These are phyloP conservation scores for Cystobasidium pallidum DNA, from an alignment of 1,284 basidiomycete species.

Conservation along the genomic window DNA sequence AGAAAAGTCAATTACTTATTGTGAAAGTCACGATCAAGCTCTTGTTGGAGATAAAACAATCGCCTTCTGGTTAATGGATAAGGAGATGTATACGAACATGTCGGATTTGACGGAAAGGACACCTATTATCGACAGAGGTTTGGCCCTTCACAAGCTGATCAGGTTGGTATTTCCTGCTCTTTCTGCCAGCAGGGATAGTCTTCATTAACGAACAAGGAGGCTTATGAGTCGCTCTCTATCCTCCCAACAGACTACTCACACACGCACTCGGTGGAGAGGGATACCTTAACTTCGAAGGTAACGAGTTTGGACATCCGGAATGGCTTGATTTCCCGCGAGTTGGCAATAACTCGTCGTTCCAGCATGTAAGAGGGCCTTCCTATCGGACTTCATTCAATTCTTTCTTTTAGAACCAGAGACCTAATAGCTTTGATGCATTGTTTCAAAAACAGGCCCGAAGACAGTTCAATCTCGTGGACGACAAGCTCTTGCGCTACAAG, in stretches of 20 bases:
- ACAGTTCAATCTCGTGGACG: slow-evolving; percentile 94
- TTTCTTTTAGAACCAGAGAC: too few relatives aligned
- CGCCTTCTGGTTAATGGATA: slow-evolving; percentile 99
- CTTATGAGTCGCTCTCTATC: background rate
- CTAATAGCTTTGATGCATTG: background rate
- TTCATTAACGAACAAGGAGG: background rate
- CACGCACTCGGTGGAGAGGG: slow-evolving; percentile 94
- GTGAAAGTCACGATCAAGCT: slow-evolving; percentile 96
- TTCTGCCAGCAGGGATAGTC: too few relatives aligned
- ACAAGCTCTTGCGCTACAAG: slow-evolving; percentile 79
- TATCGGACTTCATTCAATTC: background rate
- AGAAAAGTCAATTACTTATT: slow-evolving; percentile 92
- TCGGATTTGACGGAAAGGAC: slow-evolving; percentile 85
- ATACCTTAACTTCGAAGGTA: slow-evolving; percentile 97
- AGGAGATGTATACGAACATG: slow-evolving; percentile 99
- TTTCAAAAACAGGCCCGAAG: slow-evolving; percentile 58
- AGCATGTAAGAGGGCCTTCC: slow-evolving; percentile 67
- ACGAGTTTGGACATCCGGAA: slow-evolving; percentile 62
- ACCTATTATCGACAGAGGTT: slow-evolving; percentile 80
- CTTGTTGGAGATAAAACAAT: slow-evolving; percentile 97
- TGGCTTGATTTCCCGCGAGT: slow-evolving; percentile 99
- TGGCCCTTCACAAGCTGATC: slow-evolving; percentile 97
- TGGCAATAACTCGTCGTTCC: slow-evolving; percentile 93
- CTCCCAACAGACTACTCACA: slow-evolving; percentile 71
- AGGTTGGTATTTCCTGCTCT: slow-evolving; percentile 64